Evolutionary conservation across 495 filamentous ascomycete species (phyloP).

Genomic region (Hyaloscypha variabilis): DNA sequence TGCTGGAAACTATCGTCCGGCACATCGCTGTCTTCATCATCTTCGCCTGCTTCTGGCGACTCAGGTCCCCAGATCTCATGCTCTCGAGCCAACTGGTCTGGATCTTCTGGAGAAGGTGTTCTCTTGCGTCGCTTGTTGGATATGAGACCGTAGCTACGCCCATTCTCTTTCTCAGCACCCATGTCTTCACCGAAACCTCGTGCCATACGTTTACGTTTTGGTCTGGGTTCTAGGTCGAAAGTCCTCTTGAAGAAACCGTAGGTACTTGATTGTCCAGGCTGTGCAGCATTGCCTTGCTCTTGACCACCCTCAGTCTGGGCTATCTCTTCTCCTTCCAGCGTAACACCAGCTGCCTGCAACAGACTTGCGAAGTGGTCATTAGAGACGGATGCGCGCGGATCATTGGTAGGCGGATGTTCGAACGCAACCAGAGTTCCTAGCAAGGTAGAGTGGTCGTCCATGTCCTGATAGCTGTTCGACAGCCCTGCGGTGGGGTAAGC

Average conservation of each 20-base stretch:
- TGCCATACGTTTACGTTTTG: slow-evolving; percentile 14
- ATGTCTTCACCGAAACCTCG: neutral
- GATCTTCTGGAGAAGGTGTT: neutral
- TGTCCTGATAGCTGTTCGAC: slow-evolving; percentile 15
- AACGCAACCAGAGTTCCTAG: slow-evolving; percentile 25
- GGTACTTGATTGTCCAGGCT: neutral
- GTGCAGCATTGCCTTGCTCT: neutral
- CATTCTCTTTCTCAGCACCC: slow-evolving; percentile 2
- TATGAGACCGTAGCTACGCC: slow-evolving; percentile 3
- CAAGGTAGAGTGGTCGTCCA: slow-evolving; percentile 25
- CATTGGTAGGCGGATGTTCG: slow-evolving; percentile 2
- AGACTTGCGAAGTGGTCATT: slow-evolving; percentile 29
- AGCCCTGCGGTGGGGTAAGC: slow-evolving; percentile 18
- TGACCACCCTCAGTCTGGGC: slow-evolving; percentile 2
- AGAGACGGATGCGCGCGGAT: neutral
- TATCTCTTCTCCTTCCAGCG: slow-evolving; percentile 24
- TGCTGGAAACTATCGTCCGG: slow-evolving; percentile 5
- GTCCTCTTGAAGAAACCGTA: slow-evolving; percentile 13
- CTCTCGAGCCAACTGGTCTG: slow-evolving; percentile 17
- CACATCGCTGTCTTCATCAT: slow-evolving; percentile 1
- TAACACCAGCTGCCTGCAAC: slow-evolving; percentile 29
- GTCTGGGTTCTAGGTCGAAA: slow-evolving; percentile 4
- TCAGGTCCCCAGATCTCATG: slow-evolving; percentile 26
- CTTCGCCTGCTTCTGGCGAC: slow-evolving; percentile 14
- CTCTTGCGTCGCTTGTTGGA: slow-evolving; percentile 9